Conservation (phyloP, 176 grass and related monocot genomes). For the Eleusine coracana region DNA sequence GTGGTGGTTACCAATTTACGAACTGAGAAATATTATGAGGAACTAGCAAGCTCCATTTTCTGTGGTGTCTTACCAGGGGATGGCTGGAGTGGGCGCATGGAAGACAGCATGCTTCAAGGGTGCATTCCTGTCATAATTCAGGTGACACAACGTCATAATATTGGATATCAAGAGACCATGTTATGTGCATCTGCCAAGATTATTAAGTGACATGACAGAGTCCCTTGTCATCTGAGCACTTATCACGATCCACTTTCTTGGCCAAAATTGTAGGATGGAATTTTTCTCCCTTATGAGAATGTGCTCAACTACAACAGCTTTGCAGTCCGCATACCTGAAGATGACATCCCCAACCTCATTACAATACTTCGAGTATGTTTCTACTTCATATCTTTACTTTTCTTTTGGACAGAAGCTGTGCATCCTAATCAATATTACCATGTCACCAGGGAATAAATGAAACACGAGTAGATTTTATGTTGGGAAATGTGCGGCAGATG, state of each 20-base stretch:
- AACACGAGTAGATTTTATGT: slow-evolving; percentile 86
- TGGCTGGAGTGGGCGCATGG: slow-evolving; percentile 97
- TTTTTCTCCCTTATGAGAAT: slow-evolving; percentile 92
- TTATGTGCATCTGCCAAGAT: slow-evolving; percentile 26
- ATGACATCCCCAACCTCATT: slow-evolving; percentile 84
- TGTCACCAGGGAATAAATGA: slow-evolving; percentile 64
- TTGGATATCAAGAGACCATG: background rate
- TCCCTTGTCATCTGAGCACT: slow-evolving; percentile 14
- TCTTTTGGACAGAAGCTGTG: slow-evolving; percentile 3
- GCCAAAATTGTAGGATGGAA: slow-evolving; percentile 75
- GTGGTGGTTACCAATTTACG: slow-evolving; percentile 72
- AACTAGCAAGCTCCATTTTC: slow-evolving; percentile 84
- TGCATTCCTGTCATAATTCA: slow-evolving; percentile 99
- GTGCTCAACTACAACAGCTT: slow-evolving; percentile 85
- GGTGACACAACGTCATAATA: slow-evolving; percentile 42
- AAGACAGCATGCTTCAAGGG: slow-evolving; percentile 90
- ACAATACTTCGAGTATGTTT: slow-evolving; percentile 59
- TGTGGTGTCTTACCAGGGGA: slow-evolving; percentile 94
- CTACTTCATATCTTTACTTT: slow-evolving; percentile 2
- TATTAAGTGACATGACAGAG: background rate
- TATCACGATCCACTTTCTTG: slow-evolving; percentile 19
- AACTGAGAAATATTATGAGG: slow-evolving; percentile 76
- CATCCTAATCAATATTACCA: slow-evolving; percentile 25
- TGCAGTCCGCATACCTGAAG: slow-evolving; percentile 79
- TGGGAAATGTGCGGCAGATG: slow-evolving; percentile 74